A percentile compares a stretch with the other conserved stretches of the same genome.
These are phyloP conservation scores for Ascoidea tarda DNA, from an alignment of 805 yeast species.

Conservation along the genomic window DNA sequence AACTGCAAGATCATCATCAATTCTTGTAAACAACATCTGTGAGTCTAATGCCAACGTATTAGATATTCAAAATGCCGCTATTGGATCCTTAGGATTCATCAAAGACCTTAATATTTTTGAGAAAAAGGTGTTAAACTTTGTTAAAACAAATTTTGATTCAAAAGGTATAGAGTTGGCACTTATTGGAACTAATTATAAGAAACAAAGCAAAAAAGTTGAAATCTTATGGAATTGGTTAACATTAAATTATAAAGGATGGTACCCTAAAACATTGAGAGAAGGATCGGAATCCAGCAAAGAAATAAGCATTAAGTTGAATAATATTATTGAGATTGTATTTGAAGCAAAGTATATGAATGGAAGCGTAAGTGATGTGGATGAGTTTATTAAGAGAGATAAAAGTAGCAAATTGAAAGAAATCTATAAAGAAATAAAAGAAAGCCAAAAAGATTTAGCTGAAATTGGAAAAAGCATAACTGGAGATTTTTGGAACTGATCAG, in stretches of 20 bases:
- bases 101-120: constrained; percentile 27
- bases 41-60: constrained; percentile 23
- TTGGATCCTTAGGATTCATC: constrained; percentile 39
- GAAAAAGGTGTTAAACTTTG: constrained; percentile 40
- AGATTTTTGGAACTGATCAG: too few species aligned
- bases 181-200: constrained; percentile 32
- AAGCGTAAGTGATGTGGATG: not conserved
- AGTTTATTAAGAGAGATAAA: too few species aligned
- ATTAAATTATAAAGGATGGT: constrained; percentile 31
- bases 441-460: too few species aligned
- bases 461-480: too few species aligned
- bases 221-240: constrained; percentile 44
- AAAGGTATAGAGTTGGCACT: constrained; percentile 40
- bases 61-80: constrained; percentile 41
- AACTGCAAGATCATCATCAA: constrained; percentile 5
- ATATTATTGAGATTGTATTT: constrained; percentile 27
- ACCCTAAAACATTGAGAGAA: constrained; percentile 27
- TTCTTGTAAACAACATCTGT: constrained; percentile 3
- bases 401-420: not conserved
- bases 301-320: constrained; percentile 28
- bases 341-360: constrained; percentile 9
- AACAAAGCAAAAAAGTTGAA: constrained; percentile 12
- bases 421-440: too few species aligned
- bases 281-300: constrained; percentile 32
- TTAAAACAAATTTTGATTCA: constrained; percentile 40